Conservation (phyloP, 371 early-diverging fungal species). For the Mortierella sp. region DNA sequence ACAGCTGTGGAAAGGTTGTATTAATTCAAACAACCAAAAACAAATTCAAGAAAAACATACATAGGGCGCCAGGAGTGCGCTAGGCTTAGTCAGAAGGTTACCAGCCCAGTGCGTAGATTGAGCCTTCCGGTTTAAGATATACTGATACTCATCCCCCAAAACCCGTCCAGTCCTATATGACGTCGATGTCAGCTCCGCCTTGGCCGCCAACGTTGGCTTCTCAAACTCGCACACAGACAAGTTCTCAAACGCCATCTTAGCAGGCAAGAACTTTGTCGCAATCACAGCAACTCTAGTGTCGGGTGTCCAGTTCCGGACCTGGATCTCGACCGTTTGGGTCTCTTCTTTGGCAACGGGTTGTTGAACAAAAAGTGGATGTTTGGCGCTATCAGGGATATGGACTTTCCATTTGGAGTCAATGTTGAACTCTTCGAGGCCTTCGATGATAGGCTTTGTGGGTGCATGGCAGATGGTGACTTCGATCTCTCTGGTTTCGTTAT, state of each 20-base stretch:
- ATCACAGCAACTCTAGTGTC: constrained; percentile 36
- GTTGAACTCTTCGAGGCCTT: constrained; percentile 24
- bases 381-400: constrained; percentile 27
- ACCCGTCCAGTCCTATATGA: constrained; percentile 53
- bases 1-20: background rate
- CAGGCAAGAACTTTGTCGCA: constrained; percentile 39
- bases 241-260: constrained; percentile 14
- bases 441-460: background rate
- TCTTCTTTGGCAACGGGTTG: constrained; percentile 7
- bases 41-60: constrained; percentile 34
- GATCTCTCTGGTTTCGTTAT: background rate
- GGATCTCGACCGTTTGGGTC: constrained; percentile 20
- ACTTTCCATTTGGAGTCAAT: constrained; percentile 39
- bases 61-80: constrained; percentile 64
- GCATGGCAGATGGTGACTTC: constrained; percentile 21
- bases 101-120: constrained; percentile 67
- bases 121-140: constrained; percentile 65
- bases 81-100: constrained; percentile 66
- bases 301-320: constrained; percentile 38
- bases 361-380: constrained; percentile 28
- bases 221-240: background rate
- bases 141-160: constrained; percentile 71
- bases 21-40: background rate
- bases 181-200: constrained; percentile 6
- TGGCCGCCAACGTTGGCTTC: constrained; percentile 17